Conservation (phyloP, 805 yeast species). For the Priceomyces fermenticarens region DNA sequence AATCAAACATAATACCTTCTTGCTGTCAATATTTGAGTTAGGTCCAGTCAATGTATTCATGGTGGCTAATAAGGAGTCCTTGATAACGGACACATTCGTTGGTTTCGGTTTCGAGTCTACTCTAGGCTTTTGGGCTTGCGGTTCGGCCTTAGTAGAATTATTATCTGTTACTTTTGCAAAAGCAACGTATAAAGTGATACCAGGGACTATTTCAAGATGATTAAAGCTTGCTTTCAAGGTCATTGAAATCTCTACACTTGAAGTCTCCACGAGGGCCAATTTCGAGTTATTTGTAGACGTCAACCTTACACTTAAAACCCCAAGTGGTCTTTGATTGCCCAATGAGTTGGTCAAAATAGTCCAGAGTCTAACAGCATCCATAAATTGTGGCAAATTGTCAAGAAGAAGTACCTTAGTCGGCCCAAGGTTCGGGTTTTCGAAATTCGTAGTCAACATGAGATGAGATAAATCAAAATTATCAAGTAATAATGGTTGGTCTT, state of each 20-base stretch:
- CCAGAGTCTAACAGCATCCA: conserved; percentile 46
- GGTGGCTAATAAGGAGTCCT: conserved; percentile 16
- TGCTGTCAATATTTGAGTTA: conserved; percentile 21
- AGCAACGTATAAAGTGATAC: conserved; percentile 70
- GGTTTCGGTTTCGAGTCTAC: conserved; percentile 12
- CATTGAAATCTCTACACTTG: conserved; percentile 70
- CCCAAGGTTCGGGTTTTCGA: conserved; percentile 64
- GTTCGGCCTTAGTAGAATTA: conserved; percentile 4
- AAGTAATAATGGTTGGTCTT: conserved; percentile 25
- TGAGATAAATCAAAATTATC: conserved; percentile 63
- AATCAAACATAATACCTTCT: conserved; percentile 46
- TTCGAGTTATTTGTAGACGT: conserved; percentile 18
- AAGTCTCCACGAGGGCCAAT: conserved; percentile 62
- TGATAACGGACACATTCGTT: conserved; percentile 22
- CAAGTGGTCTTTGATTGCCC: conserved; percentile 14
- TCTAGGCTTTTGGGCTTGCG: conserved; percentile 1
- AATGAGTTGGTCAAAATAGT: conserved; percentile 19
- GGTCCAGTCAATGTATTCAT: conserved; percentile 16
- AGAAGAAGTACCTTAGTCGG: conserved; percentile 78
- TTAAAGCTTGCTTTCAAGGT: conserved; percentile 73
- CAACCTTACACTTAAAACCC: conserved; percentile 17
- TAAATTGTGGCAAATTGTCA: conserved; percentile 75
- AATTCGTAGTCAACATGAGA: conserved; percentile 64
- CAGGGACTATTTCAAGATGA: conserved; percentile 80
- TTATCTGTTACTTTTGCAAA: conserved; percentile 69